Percentiles rank a stretch among this genome's conserved stretches.
phyloP scores from a whole-genome alignment of 306 rosid genomes.

The Prunus kanzakura region DNA sequence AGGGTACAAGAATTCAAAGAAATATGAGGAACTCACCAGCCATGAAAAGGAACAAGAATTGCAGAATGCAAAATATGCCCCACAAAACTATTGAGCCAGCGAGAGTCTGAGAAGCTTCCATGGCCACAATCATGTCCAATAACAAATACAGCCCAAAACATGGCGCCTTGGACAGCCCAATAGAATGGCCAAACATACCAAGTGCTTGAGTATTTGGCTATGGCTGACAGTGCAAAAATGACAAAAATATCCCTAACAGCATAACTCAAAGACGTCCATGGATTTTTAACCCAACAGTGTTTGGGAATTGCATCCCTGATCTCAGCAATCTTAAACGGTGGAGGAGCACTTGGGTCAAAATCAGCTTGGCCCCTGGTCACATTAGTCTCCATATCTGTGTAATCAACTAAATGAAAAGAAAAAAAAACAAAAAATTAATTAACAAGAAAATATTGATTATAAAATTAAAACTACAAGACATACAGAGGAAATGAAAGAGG shows the following conservation, averaged over 20 bases:
- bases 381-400: not conserved
- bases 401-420: not conserved
- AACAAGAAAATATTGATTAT: not conserved
- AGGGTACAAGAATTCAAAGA: not conserved
- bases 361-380: not conserved
- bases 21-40: slow-evolving; percentile 30
- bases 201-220: not conserved
- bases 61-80: not conserved
- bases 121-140: slow-evolving; percentile 5
- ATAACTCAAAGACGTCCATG: not conserved
- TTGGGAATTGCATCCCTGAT: slow-evolving; percentile 74
- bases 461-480: not conserved
- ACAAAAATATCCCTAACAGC: not conserved
- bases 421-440: not conserved
- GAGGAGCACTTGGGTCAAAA: slow-evolving; percentile 81
- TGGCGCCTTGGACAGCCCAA: not conserved
- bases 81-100: not conserved
- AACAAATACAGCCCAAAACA: slow-evolving; percentile 3
- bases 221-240: not conserved
- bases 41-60: slow-evolving; percentile 1
- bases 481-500: not conserved
- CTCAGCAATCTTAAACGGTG: slow-evolving; percentile 71
- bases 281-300: slow-evolving; percentile 79
- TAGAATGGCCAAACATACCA: not conserved
- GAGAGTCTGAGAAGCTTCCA: slow-evolving; percentile 1